Conservation (phyloP, 2,329 filamentous ascomycete species). For the Colletotrichum liaoningense region DNA sequence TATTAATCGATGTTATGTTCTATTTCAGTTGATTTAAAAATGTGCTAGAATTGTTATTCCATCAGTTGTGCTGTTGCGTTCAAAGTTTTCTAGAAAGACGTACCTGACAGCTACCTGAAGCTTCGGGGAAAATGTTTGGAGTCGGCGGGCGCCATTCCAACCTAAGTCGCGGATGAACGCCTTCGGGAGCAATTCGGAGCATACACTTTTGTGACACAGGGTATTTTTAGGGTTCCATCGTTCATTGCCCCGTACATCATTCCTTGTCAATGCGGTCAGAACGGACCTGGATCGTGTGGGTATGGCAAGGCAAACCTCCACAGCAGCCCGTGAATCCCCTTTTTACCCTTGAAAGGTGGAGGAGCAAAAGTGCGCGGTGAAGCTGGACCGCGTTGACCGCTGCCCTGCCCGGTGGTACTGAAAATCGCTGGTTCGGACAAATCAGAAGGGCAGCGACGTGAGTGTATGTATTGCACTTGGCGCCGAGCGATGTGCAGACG, state of each 20-base stretch:
- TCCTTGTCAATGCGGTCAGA: conserved; percentile 9
- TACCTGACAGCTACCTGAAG: conserved; percentile 30
- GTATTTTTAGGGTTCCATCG: conserved; percentile 34
- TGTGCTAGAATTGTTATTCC: neutral
- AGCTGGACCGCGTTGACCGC: neutral
- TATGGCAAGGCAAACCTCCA: conserved; percentile 28
- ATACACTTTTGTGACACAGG: conserved; percentile 9
- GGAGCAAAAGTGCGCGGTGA: neutral
- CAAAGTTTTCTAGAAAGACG: neutral
- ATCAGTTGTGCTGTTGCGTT: neutral
- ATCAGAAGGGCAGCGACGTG: neutral
- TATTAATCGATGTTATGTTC: conserved; percentile 1
- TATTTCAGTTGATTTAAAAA: conserved; percentile 26
- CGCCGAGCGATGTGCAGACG: conserved; percentile 22
- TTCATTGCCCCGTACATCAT: conserved; percentile 1
- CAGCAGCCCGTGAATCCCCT: conserved; percentile 7
- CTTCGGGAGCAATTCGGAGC: conserved; percentile 27
- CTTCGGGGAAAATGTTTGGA: conserved; percentile 16
- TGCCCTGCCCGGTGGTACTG: neutral
- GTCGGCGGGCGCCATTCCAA: neutral
- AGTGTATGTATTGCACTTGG: neutral
- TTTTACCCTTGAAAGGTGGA: conserved; percentile 16
- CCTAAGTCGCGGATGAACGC: neutral
- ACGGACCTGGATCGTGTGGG: conserved; percentile 22
- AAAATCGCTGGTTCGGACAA: neutral